phyloP scores from a whole-genome alignment of 176 grass and related monocot genomes.

The Secale cereale region DNA sequence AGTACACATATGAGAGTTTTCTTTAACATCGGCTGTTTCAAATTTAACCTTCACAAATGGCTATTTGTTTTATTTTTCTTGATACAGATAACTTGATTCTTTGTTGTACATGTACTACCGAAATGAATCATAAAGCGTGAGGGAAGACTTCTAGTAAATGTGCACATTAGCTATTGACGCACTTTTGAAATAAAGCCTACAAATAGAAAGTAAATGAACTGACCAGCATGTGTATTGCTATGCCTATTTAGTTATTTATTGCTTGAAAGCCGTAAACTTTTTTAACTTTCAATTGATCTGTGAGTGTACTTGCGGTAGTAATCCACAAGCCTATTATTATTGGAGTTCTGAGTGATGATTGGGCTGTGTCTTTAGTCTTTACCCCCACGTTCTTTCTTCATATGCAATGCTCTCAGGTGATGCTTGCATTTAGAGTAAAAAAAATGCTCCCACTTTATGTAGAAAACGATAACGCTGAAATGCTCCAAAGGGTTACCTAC shows the following conservation, averaged over 20 bases:
- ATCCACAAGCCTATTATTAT: neutral
- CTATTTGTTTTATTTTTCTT: neutral
- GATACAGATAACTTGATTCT: neutral
- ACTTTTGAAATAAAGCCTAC: neutral
- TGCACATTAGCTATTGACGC: neutral
- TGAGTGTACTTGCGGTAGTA: neutral
- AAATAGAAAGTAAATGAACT: neutral
- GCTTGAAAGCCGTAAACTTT: neutral
- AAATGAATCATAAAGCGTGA: neutral
- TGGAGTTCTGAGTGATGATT: neutral
- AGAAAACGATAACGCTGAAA: neutral
- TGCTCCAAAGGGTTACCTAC: neutral
- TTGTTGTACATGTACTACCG: constrained; percentile 1
- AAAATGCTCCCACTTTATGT: neutral
- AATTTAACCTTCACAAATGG: neutral
- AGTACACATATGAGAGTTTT: neutral
- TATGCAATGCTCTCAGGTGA: neutral
- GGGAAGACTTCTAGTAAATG: neutral
- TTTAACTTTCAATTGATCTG: neutral
- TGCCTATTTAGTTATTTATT: neutral
- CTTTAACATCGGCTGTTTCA: neutral
- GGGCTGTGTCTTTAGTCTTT: neutral
- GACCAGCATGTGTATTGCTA: neutral
- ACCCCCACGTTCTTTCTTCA: neutral
- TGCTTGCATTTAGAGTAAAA: neutral